Conservation (phyloP, 1,284 basidiomycete genomes). For the Sparassis latifolia region DNA sequence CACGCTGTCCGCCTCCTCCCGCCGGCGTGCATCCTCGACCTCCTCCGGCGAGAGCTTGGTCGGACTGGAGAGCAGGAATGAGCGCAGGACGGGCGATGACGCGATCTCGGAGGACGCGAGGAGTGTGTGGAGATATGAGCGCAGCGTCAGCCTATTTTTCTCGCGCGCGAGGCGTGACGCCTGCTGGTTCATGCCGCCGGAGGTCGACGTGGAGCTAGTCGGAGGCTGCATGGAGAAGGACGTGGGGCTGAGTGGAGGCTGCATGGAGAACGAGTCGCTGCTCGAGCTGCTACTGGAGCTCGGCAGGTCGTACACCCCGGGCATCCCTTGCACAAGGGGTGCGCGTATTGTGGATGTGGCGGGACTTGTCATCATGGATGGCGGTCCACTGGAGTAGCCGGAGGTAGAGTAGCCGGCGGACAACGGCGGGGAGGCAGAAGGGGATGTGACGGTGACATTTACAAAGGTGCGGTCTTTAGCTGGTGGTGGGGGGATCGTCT, state of each 20-base stretch:
- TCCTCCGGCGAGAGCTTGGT: conserved; percentile 73
- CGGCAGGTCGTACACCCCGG: conserved; percentile 18
- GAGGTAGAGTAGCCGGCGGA: conserved; percentile 14
- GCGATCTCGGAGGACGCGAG: conserved; percentile 71
- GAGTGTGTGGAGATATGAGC: conserved; percentile 84
- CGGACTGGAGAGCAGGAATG: conserved; percentile 81
- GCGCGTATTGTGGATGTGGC: conserved; percentile 1
- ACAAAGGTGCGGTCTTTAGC: conserved; percentile 80
- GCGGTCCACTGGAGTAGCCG: not conserved
- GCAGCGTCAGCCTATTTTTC: conserved; percentile 92
- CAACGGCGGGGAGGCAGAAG: conserved; percentile 24
- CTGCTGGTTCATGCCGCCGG: conserved; percentile 11
- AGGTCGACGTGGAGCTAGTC: conserved; percentile 4
- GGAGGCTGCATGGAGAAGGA: conserved; percentile 2
- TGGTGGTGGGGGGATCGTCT: conserved; percentile 74
- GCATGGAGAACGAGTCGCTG: conserved; percentile 18
- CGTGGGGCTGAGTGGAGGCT: conserved; percentile 12
- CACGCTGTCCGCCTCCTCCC: conserved; percentile 88
- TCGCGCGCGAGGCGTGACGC: conserved; percentile 69
- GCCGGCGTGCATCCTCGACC: conserved; percentile 66
- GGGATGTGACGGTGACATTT: conserved; percentile 28
- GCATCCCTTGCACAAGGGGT: conserved; percentile 7
- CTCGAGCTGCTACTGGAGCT: conserved; percentile 12
- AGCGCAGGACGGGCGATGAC: conserved; percentile 79
- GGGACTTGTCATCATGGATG: not conserved